A percentile compares a stretch with the other conserved stretches of the same genome.
Evolutionary conservation across 2,329 filamentous ascomycete species (phyloP).

Genomic region (Botrytis porri): DNA sequence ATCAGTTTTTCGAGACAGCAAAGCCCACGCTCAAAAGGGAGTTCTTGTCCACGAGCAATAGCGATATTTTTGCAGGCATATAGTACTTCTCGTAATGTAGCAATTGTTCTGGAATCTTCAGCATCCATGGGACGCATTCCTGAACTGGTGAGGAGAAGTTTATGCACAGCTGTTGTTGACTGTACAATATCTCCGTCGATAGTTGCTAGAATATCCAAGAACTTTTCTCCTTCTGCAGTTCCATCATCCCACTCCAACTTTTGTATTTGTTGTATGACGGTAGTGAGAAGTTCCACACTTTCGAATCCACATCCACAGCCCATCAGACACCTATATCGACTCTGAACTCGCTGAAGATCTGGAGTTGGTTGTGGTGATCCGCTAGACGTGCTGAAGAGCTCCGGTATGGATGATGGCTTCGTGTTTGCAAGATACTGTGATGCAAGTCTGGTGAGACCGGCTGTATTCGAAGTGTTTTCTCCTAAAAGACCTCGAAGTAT

Average conservation of each 20-base stretch:
- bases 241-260: constrained; percentile 8
- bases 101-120: constrained; percentile 18
- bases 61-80: constrained; percentile 16
- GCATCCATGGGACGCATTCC: constrained; percentile 24
- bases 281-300: constrained; percentile 28
- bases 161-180: constrained; percentile 32
- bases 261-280: constrained; percentile 25
- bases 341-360: constrained; percentile 26
- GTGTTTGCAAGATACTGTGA: constrained; percentile 34
- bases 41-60: constrained; percentile 4
- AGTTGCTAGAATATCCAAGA: constrained; percentile 32
- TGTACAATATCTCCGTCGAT: constrained; percentile 38
- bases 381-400: constrained; percentile 21
- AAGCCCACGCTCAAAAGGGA: constrained; percentile 27
- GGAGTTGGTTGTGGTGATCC: constrained; percentile 9
- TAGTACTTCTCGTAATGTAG: constrained; percentile 20
- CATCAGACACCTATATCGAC: constrained; percentile 37
- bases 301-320: constrained; percentile 39
- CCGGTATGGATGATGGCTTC: constrained; percentile 25
- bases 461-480: constrained; percentile 37
- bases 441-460: constrained; percentile 38
- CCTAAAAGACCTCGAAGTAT: constrained; percentile 39
- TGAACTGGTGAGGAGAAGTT: constrained; percentile 24
- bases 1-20: constrained; percentile 23
- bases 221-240: constrained; percentile 8